phyloP scores from a whole-genome alignment of 345 rosid genomes.

The Cardamine chenopodiifolia region DNA sequence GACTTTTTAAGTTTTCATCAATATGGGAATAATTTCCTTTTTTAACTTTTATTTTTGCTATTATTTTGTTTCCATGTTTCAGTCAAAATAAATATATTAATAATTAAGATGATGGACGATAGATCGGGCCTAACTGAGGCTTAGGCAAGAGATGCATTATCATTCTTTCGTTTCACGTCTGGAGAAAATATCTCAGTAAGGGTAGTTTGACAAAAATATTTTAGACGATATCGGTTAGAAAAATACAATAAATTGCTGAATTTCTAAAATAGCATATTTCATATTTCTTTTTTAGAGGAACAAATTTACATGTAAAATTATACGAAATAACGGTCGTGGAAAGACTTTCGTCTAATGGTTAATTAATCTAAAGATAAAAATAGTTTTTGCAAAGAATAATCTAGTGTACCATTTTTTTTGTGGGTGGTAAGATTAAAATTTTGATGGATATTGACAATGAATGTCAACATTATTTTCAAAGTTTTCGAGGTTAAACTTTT shows the following conservation, averaged over 20 bases:
- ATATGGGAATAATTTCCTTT: slow-evolving; percentile 37
- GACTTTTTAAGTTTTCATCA: slow-evolving; percentile 39
- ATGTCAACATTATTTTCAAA: neutral
- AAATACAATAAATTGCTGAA: neutral
- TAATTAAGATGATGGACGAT: slow-evolving; percentile 9
- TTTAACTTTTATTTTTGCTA: slow-evolving; percentile 28
- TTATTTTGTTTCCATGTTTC: slow-evolving; percentile 42
- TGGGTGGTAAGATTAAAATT: neutral
- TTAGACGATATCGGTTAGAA: neutral
- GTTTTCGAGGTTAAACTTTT: neutral
- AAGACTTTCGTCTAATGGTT: neutral
- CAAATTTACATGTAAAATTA: neutral
- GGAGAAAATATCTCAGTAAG: slow-evolving; percentile 8
- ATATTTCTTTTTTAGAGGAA: neutral
- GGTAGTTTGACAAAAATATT: slow-evolving; percentile 7
- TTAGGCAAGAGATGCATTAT: slow-evolving; percentile 20
- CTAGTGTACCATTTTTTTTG: neutral
- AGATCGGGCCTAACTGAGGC: slow-evolving; percentile 39
- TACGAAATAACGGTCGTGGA: neutral
- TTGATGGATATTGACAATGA: neutral
- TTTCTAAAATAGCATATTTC: slow-evolving; percentile 24
- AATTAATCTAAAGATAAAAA: neutral
- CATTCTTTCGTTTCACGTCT: slow-evolving; percentile 22
- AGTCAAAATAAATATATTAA: slow-evolving; percentile 16
- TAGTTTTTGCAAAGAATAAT: too few species aligned